Evolutionary conservation across 805 yeast species (phyloP), one percentile per base, ranked within the genome.

Genomic region (Ascoidea tarda): DNA sequence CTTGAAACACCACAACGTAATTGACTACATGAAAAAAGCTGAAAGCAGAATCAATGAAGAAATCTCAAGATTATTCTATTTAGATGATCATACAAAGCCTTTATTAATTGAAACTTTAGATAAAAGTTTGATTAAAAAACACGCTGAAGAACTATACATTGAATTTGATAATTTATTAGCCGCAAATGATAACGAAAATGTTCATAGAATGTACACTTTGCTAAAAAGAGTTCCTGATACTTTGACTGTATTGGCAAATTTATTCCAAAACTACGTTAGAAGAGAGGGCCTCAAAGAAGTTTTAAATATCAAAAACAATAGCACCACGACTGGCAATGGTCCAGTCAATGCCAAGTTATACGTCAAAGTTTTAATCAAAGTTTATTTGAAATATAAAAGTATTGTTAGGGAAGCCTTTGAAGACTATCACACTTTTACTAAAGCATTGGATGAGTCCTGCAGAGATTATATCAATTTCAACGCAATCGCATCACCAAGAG

Each of bases 401-500:
- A 77, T 88, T 54, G 90, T 87, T 42, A 69, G 68, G 50, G 66
- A 63, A 46, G 83, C 95, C 2, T 88, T 91, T 64, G 79, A 76
- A 54, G 78, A 78, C 57, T 85, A 87, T 63, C 78, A 88, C 2
- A 77, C 81, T 21, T 86, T 93, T 71, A 85, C 85, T 52, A 86
- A 84, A 63, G 87, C 96, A 0, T 75, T 93, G 58, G 98, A 93
- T 63, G 79, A 78, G 58, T 97, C 97, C 1, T 91, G 96, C 60
- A 81, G 85, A 55, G 73, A 77, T 45, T 90, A 84, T 60, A 87
- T 95, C 61, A 93, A 93, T 68, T 74, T 72, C 52, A 93, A 95
- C 62, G 72, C 79, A 16, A 82, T 89, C 64, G 96, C 97, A 33
- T 76, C 81, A 6, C 81, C 85, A 31, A 73, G 74, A 3, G 68